Percentiles rank a stretch among this genome's conserved stretches.
Conservation (phyloP, 371 early-diverging fungal species). For the Dichotomocladium elegans region DNA sequence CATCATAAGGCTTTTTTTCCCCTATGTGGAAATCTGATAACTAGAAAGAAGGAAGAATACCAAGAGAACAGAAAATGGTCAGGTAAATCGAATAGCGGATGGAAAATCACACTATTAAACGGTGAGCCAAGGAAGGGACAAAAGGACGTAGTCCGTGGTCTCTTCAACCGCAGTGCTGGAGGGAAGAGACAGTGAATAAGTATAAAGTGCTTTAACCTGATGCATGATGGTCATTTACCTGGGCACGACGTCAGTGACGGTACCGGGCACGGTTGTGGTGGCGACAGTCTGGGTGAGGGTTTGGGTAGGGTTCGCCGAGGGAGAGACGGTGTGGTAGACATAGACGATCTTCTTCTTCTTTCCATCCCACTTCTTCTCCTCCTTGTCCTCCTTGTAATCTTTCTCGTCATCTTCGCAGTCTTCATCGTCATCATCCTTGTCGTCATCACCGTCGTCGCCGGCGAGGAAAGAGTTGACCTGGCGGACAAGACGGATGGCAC, state of each 20-base stretch:
- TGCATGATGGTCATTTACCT: too few relatives aligned
- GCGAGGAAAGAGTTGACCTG: slow-evolving; percentile 20
- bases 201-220: too few relatives aligned
- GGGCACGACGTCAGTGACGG: not conserved
- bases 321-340: slow-evolving; percentile 24
- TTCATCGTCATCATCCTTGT: slow-evolving; percentile 8
- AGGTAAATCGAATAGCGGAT: not conserved
- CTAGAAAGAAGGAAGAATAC: too few relatives aligned
- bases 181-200: not conserved
- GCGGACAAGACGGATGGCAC: slow-evolving; percentile 29
- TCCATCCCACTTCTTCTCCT: slow-evolving; percentile 4
- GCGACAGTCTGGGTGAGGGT: not conserved
- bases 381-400: slow-evolving; percentile 5
- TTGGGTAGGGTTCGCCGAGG: not conserved
- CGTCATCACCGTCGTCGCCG: slow-evolving; percentile 3
- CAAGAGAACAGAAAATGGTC: too few relatives aligned
- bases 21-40: too few relatives aligned
- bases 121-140: not conserved
- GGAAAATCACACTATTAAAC: not conserved
- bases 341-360: slow-evolving; percentile 18
- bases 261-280: not conserved
- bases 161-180: not conserved
- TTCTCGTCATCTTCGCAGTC: slow-evolving; percentile 6
- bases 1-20: not conserved
- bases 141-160: not conserved